Evolutionary conservation across 352 stramenopile species (phyloP), one percentile per base, ranked within the genome.

Genomic region (Nothophytophthora sp.): DNA sequence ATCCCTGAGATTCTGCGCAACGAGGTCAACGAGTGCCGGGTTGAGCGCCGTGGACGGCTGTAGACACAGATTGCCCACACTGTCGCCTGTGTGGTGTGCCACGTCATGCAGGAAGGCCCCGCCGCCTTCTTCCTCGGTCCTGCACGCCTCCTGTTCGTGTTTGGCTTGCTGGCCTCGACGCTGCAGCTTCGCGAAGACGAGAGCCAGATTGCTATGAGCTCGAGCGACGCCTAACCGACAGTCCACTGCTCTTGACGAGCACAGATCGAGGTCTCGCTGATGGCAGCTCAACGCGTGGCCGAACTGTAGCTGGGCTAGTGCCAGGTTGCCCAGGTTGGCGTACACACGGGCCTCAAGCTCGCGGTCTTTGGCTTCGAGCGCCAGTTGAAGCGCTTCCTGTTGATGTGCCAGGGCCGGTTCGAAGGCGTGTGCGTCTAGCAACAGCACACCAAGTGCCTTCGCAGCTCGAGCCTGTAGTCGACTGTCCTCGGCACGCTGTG

Each of bases 251-350:
- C 52, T 55, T 9, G 70, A 68, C 22, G 44, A 48, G 18, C 43
- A 76, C 8, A 81, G 50, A 9, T 54, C 48, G 12, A 92, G 67
- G 40, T 93, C 81, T 33, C 78, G 76, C 35, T 80, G 51, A 41
- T 92, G 76, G 41, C 70, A 88, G 6, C 63, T 72, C 18, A 91
- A 39, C 11, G 83, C 76, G 27, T 86, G 81, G 15, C 61, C 67
- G 16, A 85, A 73, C 44, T 90, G 68, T 23, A 63, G 24, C 37
- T 88, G 67, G 3, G 64, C 59, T 7, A 73, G 59, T 3, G 76
- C 80, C 18, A 93, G 58, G 28, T 92, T 93, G 37, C 83, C 83
- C 18, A 94, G 50, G 43, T 94, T 94, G 12, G 83, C 83, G 38
- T 86, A 86, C 32, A 89, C 76, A 9, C 83, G 74, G 1, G 78